These are phyloP conservation scores for Gynandropsis gynandra DNA, from an alignment of 345 rosid genomes.

Conservation along the genomic window DNA sequence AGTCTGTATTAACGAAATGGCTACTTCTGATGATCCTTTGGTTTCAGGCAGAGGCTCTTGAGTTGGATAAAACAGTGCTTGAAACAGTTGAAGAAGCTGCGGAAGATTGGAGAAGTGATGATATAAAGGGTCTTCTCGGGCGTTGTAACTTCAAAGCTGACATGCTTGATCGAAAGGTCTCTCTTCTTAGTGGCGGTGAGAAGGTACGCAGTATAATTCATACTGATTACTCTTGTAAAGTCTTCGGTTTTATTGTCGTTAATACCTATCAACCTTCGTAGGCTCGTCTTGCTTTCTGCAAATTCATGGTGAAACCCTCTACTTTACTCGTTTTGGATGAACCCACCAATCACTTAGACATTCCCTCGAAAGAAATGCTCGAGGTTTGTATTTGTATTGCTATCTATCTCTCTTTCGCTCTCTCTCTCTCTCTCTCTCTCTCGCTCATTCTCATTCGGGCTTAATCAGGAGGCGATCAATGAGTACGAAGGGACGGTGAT, in stretches of 20 bases:
- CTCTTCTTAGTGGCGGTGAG: constrained; percentile 87
- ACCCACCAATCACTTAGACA: constrained; percentile 89
- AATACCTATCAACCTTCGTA: constrained; percentile 17
- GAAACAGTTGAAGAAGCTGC: constrained; percentile 82
- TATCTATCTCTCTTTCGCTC: not conserved
- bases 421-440: not conserved
- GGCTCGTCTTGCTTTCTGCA: constrained; percentile 92
- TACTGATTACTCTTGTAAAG: not conserved
- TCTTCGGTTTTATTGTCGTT: not conserved
- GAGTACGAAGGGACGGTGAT: constrained; percentile 66
- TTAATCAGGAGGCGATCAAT: constrained; percentile 67
- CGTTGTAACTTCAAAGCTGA: constrained; percentile 91
- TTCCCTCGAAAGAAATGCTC: constrained; percentile 92
- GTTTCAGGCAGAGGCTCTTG: constrained; percentile 76
- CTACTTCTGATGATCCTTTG: too few relatives aligned
- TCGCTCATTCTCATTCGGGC: too few relatives aligned
- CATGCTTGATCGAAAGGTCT: constrained; percentile 79
- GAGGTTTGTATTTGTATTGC: constrained; percentile 43
- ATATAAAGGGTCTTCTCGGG: constrained; percentile 93
- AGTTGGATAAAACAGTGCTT: constrained; percentile 71
- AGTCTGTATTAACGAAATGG: not conserved
- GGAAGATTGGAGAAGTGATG: constrained; percentile 80
- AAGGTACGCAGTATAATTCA: constrained; percentile 32
- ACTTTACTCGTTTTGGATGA: constrained; percentile 74
- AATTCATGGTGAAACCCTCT: constrained; percentile 85